A percentile compares a stretch with the other conserved stretches of the same genome.
phyloP scores from a whole-genome alignment of 768 basidiomycete genomes.

The Mycena sanguinolenta region DNA sequence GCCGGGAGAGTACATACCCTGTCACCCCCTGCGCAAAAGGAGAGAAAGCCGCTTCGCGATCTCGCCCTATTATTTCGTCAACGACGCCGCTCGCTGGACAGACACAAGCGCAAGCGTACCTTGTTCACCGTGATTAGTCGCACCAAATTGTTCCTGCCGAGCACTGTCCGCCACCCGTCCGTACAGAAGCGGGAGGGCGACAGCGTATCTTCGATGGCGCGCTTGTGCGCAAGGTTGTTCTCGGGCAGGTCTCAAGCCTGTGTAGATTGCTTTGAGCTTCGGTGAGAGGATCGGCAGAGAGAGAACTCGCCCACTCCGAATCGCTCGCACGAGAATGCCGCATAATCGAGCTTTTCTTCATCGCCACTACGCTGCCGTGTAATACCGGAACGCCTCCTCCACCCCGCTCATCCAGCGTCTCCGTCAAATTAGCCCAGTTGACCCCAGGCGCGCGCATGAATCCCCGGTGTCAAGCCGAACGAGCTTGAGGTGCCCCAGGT shows the following conservation, averaged over 20 bases:
- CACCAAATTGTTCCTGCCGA: constrained; percentile 97
- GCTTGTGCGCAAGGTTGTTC: constrained; percentile 91
- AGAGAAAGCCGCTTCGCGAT: constrained; percentile 97
- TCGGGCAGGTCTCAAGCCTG: constrained; percentile 93
- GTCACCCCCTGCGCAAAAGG: constrained; percentile 98
- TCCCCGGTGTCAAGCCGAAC: constrained; percentile 97
- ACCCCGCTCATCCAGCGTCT: constrained; percentile 96
- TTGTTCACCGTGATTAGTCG: constrained; percentile 97
- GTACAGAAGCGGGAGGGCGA: background rate
- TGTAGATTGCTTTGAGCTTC: background rate
- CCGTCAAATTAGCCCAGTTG: constrained; percentile 92
- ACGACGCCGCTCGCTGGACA: no score
- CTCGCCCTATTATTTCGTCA: constrained; percentile 67
- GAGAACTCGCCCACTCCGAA: constrained; percentile 89
- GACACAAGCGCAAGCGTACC: constrained; percentile 36
- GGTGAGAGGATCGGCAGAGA: no score
- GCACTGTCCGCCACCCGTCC: constrained; percentile 60
- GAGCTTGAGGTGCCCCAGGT: constrained; percentile 85
- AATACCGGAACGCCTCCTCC: constrained; percentile 94
- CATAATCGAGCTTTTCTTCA: constrained; percentile 97
- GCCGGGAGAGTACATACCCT: constrained; percentile 72
- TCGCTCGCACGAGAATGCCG: constrained; percentile 97
- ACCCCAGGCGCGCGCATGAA: constrained; percentile 85
- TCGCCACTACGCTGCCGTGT: constrained; percentile 96
- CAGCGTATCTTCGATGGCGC: constrained; percentile 89